Evolutionary conservation across 345 rosid species (phyloP).

Genomic region (Citrus reticulata): DNA sequence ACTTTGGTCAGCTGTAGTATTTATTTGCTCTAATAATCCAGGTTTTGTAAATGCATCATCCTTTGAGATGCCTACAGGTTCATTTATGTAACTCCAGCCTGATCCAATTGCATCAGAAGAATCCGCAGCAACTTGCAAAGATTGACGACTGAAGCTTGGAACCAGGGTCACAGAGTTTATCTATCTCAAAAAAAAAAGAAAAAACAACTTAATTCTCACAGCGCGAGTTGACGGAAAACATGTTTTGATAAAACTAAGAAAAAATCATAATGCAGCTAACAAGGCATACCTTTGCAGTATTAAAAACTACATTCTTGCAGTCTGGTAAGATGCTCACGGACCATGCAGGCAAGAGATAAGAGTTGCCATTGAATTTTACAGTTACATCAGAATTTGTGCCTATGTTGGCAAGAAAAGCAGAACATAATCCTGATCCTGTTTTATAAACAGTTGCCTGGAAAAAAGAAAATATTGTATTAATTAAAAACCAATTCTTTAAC

Average conservation of each 20-base stretch:
- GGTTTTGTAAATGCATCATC: conserved; percentile 48
- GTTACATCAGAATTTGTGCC: conserved; percentile 58
- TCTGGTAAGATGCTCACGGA: conserved; percentile 97
- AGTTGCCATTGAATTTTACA: conserved; percentile 61
- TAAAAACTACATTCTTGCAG: conserved; percentile 82
- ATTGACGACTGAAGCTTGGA: conserved; percentile 44
- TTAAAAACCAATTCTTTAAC: background rate
- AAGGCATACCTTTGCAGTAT: conserved; percentile 83
- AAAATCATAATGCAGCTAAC: background rate
- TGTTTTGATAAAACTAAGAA: background rate
- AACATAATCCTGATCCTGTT: conserved; percentile 60
- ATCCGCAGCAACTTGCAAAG: conserved; percentile 37
- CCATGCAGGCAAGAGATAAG: conserved; percentile 86
- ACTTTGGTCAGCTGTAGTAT: conserved; percentile 79
- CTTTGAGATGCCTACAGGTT: conserved; percentile 83
- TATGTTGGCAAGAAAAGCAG: conserved; percentile 84
- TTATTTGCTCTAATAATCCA: conserved; percentile 84
- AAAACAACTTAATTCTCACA: conserved; percentile 3
- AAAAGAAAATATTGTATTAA: background rate
- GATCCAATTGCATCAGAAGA: conserved; percentile 46
- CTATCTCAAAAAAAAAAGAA: conserved; percentile 29
- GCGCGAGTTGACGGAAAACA: background rate
- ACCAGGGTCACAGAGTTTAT: conserved; percentile 61
- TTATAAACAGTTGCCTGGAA: conserved; percentile 75
- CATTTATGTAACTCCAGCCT: conserved; percentile 74